Evolutionary conservation across 495 filamentous ascomycete species (phyloP), one percentile per base, ranked within the genome.

Genomic region (Glarea lozoyensis): DNA sequence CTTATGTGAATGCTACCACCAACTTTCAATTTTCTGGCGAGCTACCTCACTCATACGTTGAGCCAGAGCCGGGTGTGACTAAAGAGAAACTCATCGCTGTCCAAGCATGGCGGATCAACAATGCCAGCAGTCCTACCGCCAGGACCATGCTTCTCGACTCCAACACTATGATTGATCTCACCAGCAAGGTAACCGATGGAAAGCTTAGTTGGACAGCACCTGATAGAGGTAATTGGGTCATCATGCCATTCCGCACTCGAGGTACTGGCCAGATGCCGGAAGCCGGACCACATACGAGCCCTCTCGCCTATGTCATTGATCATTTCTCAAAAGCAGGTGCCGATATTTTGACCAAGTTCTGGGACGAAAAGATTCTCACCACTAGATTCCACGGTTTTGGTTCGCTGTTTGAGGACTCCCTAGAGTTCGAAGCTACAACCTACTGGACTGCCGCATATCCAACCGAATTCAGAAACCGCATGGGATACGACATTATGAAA

Each of bases 381-480:
- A 19, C 41, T 9, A 18, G 34, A 16, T 19, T 43, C 17, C 30
- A 43, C 3, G 25, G 12, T 17, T 4, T 35, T 4, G 41, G 41
- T 12, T 43, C 41, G 3, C 22, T 43, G 27, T 43, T 43, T 17
- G 41, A 43, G 41, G 41, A 43, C 27, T 43, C 41, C 10, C 21
- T 43, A 3, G 41, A 43, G 17, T 32, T 43, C 13, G 29, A 39
- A 16, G 30, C 30, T n/a, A 43, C 16, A 11, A 43, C 41, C 5
- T 32, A 33, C 11, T 43, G 41, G 41, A 43, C 41, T 19, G 13
- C 27, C 2, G n/a, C 3, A 2, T 17, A 33, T 3, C 27, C 12
- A 11, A 11, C 12, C 17, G 29, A 38, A 29, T 43, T 43, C 27
- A 35, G 10, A 10, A 25, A 16, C 4, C 27, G 27, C 22, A 39